phyloP scores from a whole-genome alignment of 108 stramenopile genomes.

The Epipyxis sp. region DNA sequence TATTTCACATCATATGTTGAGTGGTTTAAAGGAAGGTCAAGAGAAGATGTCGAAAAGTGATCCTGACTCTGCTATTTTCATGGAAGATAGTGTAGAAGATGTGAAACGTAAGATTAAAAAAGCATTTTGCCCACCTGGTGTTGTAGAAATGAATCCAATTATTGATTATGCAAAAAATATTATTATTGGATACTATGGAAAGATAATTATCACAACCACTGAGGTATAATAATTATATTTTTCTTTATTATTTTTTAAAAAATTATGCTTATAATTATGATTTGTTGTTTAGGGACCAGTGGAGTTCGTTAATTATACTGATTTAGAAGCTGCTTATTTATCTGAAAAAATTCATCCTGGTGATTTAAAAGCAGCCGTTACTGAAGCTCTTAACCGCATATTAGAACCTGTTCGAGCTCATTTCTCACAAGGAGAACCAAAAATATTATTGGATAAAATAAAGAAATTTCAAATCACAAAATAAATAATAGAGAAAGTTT shows the following conservation, averaged over 20 bases:
- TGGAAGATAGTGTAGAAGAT: slow-evolving; percentile 92
- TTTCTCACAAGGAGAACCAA: slow-evolving; percentile 79
- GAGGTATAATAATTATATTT: background rate
- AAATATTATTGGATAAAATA: slow-evolving; percentile 79
- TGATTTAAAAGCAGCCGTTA: slow-evolving; percentile 85
- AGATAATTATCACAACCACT: slow-evolving; percentile 35
- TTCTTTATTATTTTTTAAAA: background rate
- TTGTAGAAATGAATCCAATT: slow-evolving; percentile 76
- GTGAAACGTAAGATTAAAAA: slow-evolving; percentile 81
- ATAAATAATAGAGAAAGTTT: slow-evolving; percentile 12
- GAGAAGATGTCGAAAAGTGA: slow-evolving; percentile 99
- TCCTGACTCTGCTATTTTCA: slow-evolving; percentile 97
- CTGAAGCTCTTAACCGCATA: slow-evolving; percentile 75
- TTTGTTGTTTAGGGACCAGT: background rate
- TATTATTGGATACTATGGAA: slow-evolving; percentile 70
- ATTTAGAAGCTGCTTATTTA: slow-evolving; percentile 76
- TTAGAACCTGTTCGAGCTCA: slow-evolving; percentile 93
- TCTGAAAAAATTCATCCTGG: slow-evolving; percentile 83
- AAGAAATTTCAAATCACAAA: slow-evolving; percentile 53
- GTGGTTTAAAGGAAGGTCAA: slow-evolving; percentile 96
- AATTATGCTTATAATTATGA: background rate
- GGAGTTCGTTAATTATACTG: slow-evolving; percentile 46
- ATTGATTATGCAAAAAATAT: slow-evolving; percentile 92
- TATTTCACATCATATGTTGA: slow-evolving; percentile 63
- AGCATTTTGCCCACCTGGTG: slow-evolving; percentile 86